phyloP scores from a whole-genome alignment of 2,329 filamentous ascomycete species.

The Nannizziopsis arthrosporioides region DNA sequence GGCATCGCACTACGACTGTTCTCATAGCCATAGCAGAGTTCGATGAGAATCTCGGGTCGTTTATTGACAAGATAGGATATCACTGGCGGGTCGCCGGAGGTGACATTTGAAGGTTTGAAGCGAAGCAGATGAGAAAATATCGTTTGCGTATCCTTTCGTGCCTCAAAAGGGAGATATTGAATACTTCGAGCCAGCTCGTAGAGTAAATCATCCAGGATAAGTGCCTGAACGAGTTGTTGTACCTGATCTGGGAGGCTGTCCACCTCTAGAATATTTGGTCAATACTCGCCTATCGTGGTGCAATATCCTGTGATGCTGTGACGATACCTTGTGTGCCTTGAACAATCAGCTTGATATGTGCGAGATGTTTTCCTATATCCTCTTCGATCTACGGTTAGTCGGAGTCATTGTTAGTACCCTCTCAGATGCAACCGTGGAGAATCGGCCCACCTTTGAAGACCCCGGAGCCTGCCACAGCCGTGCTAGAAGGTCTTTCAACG shows the following conservation, averaged over 20 bases:
- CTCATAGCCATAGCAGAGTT: constrained; percentile 80
- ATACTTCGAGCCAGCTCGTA: constrained; percentile 72
- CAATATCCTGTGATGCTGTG: background rate
- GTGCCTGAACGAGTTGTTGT: constrained; percentile 68
- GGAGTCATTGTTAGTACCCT: constrained; percentile 8
- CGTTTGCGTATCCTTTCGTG: constrained; percentile 86
- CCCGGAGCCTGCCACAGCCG: constrained; percentile 49
- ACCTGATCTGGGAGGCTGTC: constrained; percentile 82
- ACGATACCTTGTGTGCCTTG: constrained; percentile 75
- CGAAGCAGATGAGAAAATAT: constrained; percentile 93
- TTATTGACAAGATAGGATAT: constrained; percentile 80
- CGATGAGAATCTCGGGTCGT: constrained; percentile 74
- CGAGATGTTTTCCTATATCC: constrained; percentile 72
- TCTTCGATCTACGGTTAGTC: constrained; percentile 54
- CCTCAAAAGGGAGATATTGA: constrained; percentile 82
- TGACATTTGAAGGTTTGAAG: constrained; percentile 56
- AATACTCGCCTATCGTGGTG: background rate
- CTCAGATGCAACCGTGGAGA: background rate
- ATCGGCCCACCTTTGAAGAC: constrained; percentile 43
- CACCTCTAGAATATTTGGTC: constrained; percentile 47
- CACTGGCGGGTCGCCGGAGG: constrained; percentile 66
- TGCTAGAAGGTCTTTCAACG: constrained; percentile 51
- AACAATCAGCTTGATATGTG: constrained; percentile 83
- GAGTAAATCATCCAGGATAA: constrained; percentile 82
- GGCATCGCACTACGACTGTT: constrained; percentile 83